Evolutionary conservation across 345 rosid genomes (phyloP).

Genomic region (Eucalyptus melliodora): DNA sequence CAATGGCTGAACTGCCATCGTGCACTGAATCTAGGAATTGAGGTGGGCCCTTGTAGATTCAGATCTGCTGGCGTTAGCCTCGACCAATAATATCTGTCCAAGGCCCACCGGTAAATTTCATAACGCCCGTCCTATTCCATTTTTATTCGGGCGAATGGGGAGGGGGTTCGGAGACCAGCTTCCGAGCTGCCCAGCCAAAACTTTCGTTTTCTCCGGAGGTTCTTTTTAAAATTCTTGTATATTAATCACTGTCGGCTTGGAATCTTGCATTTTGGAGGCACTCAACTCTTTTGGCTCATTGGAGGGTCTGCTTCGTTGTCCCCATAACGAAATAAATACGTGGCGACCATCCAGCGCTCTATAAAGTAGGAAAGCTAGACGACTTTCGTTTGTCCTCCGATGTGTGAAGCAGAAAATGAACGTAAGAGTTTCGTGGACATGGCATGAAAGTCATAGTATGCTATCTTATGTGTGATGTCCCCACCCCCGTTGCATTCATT

Average conservation of each 20-base stretch:
- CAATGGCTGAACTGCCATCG: not conserved
- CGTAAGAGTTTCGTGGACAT: not conserved
- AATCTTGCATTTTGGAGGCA: not conserved
- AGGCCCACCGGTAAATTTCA: not conserved
- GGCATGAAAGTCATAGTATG: not conserved
- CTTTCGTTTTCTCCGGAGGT: too few relatives aligned
- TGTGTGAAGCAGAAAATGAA: not conserved
- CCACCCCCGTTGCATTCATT: rapidly evolving
- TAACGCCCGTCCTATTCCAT: not conserved
- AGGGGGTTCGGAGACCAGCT: not conserved
- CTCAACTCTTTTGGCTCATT: not conserved
- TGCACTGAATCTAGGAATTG: not conserved
- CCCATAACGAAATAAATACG: not conserved
- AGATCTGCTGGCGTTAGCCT: not conserved
- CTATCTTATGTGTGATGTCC: not conserved
- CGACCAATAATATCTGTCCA: not conserved
- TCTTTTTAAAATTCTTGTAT: too few relatives aligned
- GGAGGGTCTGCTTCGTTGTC: not conserved
- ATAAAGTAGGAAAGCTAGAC: not conserved
- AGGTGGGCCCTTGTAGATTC: not conserved
- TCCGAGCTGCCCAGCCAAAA: too few relatives aligned
- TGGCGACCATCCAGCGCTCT: not conserved
- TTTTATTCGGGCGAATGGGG: not conserved
- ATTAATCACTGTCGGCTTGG: not conserved
- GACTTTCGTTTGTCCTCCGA: constrained; percentile 3